A percentile compares a stretch with the other conserved stretches of the same genome.
phyloP scores from a whole-genome alignment of 2,329 filamentous ascomycete species.

The Botrytis galanthina region DNA sequence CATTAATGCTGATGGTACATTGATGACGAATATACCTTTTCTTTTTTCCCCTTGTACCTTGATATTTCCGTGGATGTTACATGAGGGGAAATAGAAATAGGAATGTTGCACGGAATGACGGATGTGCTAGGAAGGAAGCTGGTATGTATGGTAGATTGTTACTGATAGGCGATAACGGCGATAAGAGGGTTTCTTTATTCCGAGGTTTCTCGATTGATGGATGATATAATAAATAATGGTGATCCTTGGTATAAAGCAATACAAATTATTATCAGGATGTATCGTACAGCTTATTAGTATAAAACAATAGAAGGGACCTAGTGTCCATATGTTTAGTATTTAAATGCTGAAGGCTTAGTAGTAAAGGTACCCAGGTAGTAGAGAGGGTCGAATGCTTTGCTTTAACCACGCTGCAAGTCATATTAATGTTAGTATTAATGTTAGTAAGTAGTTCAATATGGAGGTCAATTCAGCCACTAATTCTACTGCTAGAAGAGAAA shows the following conservation, averaged over 20 bases:
- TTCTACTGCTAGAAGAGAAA: not conserved
- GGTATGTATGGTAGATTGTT: not conserved
- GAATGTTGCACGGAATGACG: not conserved
- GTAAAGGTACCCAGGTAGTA: not conserved
- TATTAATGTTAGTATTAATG: not conserved
- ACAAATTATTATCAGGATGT: no score
- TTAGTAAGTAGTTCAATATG: not conserved
- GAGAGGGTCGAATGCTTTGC: no score
- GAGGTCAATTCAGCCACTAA: not conserved
- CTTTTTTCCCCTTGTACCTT: not conserved
- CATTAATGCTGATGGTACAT: constrained; percentile 13
- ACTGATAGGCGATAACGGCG: constrained; percentile 16
- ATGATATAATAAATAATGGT: not conserved
- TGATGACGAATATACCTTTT: not conserved
- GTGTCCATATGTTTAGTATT: not conserved
- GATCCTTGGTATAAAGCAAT: not conserved
- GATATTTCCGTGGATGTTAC: constrained; percentile 4
- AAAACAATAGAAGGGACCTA: not conserved
- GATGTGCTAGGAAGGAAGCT: not conserved
- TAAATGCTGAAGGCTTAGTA: not conserved
- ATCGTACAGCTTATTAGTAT: not conserved
- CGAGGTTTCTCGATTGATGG: not conserved
- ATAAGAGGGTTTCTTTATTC: not conserved
- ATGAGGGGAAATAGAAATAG: not conserved
- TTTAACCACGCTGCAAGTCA: not conserved